phyloP scores from a whole-genome alignment of 2,329 filamentous ascomycete genomes.

The Knufia petricola region DNA sequence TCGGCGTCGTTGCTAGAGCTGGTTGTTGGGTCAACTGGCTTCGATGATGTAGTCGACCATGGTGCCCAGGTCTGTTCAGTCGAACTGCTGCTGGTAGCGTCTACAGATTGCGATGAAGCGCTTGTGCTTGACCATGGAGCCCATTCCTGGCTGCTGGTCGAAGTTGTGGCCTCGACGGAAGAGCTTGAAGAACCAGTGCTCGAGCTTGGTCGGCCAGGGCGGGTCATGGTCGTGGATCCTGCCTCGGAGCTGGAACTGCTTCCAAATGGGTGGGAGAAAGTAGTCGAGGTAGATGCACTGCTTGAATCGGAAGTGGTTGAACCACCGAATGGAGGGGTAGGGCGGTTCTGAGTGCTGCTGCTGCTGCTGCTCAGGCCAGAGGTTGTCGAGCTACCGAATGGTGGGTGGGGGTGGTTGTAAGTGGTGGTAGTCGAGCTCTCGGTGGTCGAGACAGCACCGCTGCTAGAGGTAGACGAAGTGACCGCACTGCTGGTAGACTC shows the following conservation, averaged over 20 bases:
- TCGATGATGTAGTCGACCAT: not conserved
- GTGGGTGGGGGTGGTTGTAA: not conserved
- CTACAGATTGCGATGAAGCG: not conserved
- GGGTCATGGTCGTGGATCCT: not conserved
- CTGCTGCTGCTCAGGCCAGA: no score
- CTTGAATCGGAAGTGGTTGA: not conserved
- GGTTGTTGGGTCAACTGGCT: not conserved
- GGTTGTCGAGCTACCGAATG: no score
- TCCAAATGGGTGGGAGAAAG: not conserved
- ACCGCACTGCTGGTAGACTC: constrained; percentile 3
- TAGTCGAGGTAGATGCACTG: not conserved
- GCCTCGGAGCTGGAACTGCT: not conserved
- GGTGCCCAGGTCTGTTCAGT: not conserved
- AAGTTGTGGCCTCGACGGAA: constrained; percentile 6
- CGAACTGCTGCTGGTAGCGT: not conserved
- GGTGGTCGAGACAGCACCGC: constrained; percentile 1
- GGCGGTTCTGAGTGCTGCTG: no score
- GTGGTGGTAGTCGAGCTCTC: constrained; percentile 2
- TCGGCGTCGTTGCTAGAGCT: not conserved
- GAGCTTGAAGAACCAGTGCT: constrained; percentile 8
- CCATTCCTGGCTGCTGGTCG: not conserved
- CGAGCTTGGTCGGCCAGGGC: constrained; percentile 5
- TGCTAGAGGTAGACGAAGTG: constrained; percentile 10
- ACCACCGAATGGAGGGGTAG: constrained; percentile 4
- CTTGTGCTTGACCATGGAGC: not conserved